These are phyloP conservation scores for Ascochyta fabae DNA, from an alignment of 2,329 filamentous ascomycete genomes.

Conservation along the genomic window DNA sequence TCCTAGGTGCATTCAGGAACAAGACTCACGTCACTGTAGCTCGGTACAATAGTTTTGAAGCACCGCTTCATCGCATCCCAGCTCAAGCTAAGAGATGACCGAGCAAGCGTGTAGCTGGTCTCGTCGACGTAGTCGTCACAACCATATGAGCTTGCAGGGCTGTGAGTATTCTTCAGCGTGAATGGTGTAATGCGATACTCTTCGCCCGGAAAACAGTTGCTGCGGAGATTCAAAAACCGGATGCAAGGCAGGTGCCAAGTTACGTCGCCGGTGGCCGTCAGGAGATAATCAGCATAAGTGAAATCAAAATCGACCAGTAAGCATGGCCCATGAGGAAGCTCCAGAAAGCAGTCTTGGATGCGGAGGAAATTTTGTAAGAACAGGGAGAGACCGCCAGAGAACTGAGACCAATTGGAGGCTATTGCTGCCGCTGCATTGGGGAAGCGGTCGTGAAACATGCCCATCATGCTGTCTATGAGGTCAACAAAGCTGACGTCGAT, in stretches of 20 bases:
- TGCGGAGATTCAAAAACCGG: slow-evolving; percentile 25
- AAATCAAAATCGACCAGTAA: slow-evolving; percentile 25
- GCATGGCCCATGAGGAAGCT: slow-evolving; percentile 18
- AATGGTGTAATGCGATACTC: slow-evolving; percentile 33
- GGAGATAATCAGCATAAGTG: slow-evolving; percentile 3
- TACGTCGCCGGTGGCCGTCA: slow-evolving; percentile 27
- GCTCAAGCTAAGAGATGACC: slow-evolving; percentile 15
- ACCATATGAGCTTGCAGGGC: neutral
- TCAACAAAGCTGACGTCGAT: slow-evolving; percentile 30
- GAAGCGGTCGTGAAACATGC: slow-evolving; percentile 24
- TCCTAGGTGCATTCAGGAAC: too few relatives aligned
- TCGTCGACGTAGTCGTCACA: slow-evolving; percentile 9
- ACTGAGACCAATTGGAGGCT: slow-evolving; percentile 33
- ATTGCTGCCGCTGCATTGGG: neutral
- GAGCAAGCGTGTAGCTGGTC: slow-evolving; percentile 18
- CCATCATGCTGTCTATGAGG: slow-evolving; percentile 38
- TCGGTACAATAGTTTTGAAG: slow-evolving; percentile 32
- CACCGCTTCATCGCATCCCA: slow-evolving; percentile 29
- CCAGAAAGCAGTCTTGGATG: slow-evolving; percentile 42
- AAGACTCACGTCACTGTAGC: neutral
- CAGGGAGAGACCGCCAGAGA: slow-evolving; percentile 29
- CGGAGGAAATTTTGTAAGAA: slow-evolving; percentile 43
- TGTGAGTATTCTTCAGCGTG: neutral
- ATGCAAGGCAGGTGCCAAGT: slow-evolving; percentile 32
- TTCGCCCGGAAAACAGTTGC: slow-evolving; percentile 15